These are phyloP conservation scores for Cytospora piceicola DNA, from an alignment of 2,329 filamentous ascomycete species.

Conservation along the genomic window DNA sequence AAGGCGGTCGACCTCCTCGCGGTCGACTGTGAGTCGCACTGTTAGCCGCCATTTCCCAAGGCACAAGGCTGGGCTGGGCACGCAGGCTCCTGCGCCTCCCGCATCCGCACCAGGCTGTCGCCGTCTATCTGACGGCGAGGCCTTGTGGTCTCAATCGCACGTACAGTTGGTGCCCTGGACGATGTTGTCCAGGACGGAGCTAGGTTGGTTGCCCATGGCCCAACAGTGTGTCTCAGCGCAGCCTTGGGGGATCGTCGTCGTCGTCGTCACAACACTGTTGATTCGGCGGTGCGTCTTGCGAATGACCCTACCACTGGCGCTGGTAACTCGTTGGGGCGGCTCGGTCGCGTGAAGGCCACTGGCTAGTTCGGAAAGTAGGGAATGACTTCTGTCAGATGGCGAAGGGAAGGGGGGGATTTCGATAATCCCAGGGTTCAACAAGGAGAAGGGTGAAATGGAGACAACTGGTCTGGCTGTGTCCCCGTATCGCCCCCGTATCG, in stretches of 20 bases:
- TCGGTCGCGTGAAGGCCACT: neutral
- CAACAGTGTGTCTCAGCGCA: constrained; percentile 6
- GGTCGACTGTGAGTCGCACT: constrained; percentile 71
- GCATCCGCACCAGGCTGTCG: neutral
- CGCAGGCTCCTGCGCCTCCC: neutral
- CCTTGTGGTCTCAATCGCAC: constrained; percentile 15
- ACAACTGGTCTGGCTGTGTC: constrained; percentile 14
- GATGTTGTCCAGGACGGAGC: constrained; percentile 87
- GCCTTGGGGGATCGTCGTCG: constrained; percentile 3
- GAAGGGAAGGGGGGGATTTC: neutral
- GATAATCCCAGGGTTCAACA: constrained; percentile 5
- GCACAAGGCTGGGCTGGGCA: neutral
- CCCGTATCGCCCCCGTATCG: constrained; percentile 4
- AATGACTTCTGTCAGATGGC: constrained; percentile 1
- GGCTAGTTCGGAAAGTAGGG: neutral
- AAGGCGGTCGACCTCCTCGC: constrained; percentile 93
- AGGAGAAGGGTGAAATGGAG: constrained; percentile 12
- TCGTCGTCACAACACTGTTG: constrained; percentile 5
- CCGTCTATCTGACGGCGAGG: neutral
- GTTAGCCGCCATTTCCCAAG: constrained; percentile 10
- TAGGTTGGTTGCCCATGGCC: constrained; percentile 70
- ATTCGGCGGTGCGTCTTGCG: constrained; percentile 4
- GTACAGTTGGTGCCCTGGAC: constrained; percentile 95
- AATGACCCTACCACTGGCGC: constrained; percentile 13
- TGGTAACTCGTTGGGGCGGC: constrained; percentile 12